A percentile compares a stretch with the other conserved stretches of the same genome.
Conservation (phyloP, 169 alveolate species). For the Cryptosporidium parvum region DNA sequence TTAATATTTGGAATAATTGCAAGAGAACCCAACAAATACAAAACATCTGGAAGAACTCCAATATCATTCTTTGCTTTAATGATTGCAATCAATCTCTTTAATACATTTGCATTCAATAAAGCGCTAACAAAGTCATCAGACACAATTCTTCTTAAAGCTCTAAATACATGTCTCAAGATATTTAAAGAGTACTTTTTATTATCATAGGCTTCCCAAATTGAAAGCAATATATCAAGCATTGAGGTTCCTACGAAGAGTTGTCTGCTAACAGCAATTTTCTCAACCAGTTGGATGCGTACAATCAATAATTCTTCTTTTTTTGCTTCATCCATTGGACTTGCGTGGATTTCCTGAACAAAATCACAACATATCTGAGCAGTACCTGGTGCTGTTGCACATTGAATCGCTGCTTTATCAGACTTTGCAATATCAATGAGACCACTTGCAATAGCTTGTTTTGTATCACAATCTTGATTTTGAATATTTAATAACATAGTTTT, state of each 20-base stretch:
- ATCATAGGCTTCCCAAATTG: conserved; percentile 87
- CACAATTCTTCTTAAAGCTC: conserved; percentile 87
- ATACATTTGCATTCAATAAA: conserved; percentile 83
- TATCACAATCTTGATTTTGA: conserved; percentile 7
- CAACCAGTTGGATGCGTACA: conserved; percentile 79
- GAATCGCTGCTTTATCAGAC: conserved; percentile 62
- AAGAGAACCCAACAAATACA: conserved; percentile 86
- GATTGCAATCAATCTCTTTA: conserved; percentile 77
- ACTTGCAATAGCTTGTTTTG: conserved; percentile 10
- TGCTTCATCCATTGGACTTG: background rate
- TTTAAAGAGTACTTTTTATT: conserved; percentile 80
- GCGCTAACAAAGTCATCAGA: conserved; percentile 86
- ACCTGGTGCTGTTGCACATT: conserved; percentile 68
- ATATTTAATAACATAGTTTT: conserved; percentile 34
- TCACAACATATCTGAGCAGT: conserved; percentile 50
- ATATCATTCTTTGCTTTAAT: conserved; percentile 79
- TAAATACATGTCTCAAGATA: conserved; percentile 85
- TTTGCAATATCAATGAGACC: conserved; percentile 44
- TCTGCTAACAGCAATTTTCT: conserved; percentile 85
- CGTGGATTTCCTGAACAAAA: conserved; percentile 36
- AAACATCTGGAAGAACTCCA: conserved; percentile 86
- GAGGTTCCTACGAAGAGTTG: conserved; percentile 83
- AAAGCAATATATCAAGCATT: conserved; percentile 81
- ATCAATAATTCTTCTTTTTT: conserved; percentile 20
- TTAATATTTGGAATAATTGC: conserved; percentile 85